Conservation (phyloP, 495 filamentous ascomycete genomes). For the Aspergillus biplanus region DNA sequence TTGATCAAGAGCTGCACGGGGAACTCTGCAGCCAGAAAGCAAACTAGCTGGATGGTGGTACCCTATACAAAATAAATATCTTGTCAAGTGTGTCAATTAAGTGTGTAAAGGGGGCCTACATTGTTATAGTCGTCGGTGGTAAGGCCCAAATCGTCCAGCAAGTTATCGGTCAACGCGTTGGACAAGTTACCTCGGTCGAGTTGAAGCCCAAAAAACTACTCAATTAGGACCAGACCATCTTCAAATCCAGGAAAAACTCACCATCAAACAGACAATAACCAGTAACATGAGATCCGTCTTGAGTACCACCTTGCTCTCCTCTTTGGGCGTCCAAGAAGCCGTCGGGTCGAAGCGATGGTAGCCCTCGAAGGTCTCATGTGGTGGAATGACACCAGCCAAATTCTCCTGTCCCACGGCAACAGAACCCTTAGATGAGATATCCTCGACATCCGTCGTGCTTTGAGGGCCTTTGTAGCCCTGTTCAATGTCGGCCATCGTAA, state of each 20-base stretch:
- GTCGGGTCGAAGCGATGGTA: constrained; percentile 55
- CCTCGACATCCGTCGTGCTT: neutral
- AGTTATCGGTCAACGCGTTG: constrained; percentile 57
- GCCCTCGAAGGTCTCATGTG: constrained; percentile 47
- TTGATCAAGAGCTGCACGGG: constrained; percentile 42
- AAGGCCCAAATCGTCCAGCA: constrained; percentile 56
- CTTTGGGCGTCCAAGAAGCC: constrained; percentile 52
- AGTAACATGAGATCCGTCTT: constrained; percentile 55
- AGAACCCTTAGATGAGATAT: constrained; percentile 20
- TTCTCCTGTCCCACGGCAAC: constrained; percentile 29
- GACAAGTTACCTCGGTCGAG: constrained; percentile 58
- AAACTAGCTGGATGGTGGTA: constrained; percentile 36
- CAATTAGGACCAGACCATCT: neutral
- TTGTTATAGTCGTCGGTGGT: constrained; percentile 51
- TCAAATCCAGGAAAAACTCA: constrained; percentile 29
- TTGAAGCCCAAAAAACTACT: constrained; percentile 57
- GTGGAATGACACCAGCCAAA: constrained; percentile 25
- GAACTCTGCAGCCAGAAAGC: constrained; percentile 40
- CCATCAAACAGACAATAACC: constrained; percentile 48
- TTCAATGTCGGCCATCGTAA: constrained; percentile 25
- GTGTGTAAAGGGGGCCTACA: constrained; percentile 47
- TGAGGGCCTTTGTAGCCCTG: constrained; percentile 18
- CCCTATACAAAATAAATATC: constrained; percentile 22
- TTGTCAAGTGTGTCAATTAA: constrained; percentile 17
- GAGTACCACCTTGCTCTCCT: constrained; percentile 52